A percentile compares a stretch with the other conserved stretches of the same genome.
phyloP scores from a whole-genome alignment of 2,329 filamentous ascomycete species.

The Sarocladium brachiariae region DNA sequence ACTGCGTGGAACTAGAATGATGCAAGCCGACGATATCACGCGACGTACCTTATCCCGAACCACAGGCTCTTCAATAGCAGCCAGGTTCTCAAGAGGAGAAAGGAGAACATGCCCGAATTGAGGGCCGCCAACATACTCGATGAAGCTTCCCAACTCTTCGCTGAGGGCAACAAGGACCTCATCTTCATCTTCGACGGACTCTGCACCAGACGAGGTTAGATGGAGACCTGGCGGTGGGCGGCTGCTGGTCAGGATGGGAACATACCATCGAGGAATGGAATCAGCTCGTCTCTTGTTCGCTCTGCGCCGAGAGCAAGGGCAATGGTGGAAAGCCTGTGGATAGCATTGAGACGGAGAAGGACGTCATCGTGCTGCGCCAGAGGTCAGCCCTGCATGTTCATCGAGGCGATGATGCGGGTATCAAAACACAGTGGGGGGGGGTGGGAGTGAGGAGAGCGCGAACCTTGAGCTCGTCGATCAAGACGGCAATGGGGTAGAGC shows the following conservation, averaged over 20 bases:
- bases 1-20: too few species aligned
- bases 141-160: constrained; percentile 92
- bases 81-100: constrained; percentile 94
- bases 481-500: constrained; percentile 98
- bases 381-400: background rate
- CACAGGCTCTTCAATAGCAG: constrained; percentile 95
- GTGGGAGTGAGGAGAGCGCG: constrained; percentile 17
- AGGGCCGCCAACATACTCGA: constrained; percentile 94
- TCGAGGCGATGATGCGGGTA: background rate
- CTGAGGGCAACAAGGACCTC: constrained; percentile 95
- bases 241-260: constrained; percentile 16
- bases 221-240: too few species aligned
- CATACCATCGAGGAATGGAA: constrained; percentile 97
- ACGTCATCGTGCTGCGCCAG: constrained; percentile 86
- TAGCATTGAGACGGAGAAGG: constrained; percentile 93
- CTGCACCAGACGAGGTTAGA: constrained; percentile 39
- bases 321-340: constrained; percentile 96
- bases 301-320: constrained; percentile 92
- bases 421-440: constrained; percentile 10
- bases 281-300: constrained; percentile 95
- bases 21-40: background rate
- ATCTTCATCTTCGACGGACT: constrained; percentile 98
- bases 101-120: constrained; percentile 93
- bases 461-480: constrained; percentile 99
- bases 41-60: constrained; percentile 84